Percentiles rank a stretch among this genome's conserved stretches.
Evolutionary conservation across 2,329 filamentous ascomycete genomes (phyloP).

Genomic region (Ascochyta rabiei): DNA sequence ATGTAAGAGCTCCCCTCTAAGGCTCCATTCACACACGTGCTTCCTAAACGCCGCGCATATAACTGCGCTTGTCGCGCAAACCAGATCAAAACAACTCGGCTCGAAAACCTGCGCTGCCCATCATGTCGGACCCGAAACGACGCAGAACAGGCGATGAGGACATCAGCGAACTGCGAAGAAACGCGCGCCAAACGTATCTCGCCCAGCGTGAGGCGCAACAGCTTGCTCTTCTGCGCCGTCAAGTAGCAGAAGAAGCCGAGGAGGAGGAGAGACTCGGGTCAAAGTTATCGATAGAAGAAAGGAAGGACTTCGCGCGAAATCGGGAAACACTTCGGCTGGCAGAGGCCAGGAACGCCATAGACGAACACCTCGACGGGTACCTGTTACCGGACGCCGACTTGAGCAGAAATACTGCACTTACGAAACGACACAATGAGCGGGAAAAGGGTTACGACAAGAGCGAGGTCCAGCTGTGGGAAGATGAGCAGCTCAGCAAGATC

Average conservation of each 20-base stretch:
- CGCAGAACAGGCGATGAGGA: constrained; percentile 35
- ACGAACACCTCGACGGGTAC: constrained; percentile 92
- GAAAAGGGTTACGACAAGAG: constrained; percentile 89
- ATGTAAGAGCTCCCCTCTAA: constrained; percentile 1
- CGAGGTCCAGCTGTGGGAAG: constrained; percentile 95
- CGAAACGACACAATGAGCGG: constrained; percentile 84
- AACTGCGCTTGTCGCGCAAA: neutral
- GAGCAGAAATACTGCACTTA: constrained; percentile 88
- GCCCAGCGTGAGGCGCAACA: constrained; percentile 90
- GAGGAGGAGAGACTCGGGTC: constrained; percentile 75
- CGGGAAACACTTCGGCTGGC: constrained; percentile 77
- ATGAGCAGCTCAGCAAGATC: constrained; percentile 84
- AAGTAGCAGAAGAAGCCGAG: constrained; percentile 84
- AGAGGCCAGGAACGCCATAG: constrained; percentile 83
- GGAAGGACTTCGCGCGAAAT: constrained; percentile 87
- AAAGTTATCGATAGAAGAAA: constrained; percentile 76
- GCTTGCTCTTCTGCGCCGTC: constrained; percentile 82
- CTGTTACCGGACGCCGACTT: constrained; percentile 86
- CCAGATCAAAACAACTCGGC: no score
- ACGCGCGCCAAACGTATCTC: constrained; percentile 89
- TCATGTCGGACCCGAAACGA: constrained; percentile 38
- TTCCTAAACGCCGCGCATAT: neutral
- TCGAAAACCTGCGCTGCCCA: neutral
- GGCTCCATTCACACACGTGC: constrained; percentile 6
- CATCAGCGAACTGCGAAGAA: constrained; percentile 77